Base-by-base conservation (phyloP, 2,329 filamentous ascomycete species). In the Colletotrichum viniferum region DNA sequence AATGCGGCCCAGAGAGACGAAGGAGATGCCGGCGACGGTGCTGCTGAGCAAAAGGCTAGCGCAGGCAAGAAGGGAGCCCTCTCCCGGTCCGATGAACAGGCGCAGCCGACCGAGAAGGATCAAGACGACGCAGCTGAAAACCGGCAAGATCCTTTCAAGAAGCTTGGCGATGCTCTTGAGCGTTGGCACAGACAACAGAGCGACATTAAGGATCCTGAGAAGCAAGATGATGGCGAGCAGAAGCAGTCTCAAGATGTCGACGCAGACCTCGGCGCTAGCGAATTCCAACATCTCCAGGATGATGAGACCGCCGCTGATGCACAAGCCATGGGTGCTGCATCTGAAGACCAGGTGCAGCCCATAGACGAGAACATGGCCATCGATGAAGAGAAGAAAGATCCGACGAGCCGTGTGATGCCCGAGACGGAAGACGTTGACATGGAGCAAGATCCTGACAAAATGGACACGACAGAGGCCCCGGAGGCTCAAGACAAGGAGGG, bases 231-330 rank as follows among this genome's bases (percentile, higher is more conserved):
- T 62, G 86, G 89, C 14, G 84, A 89, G 24, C 87, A 90, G 36
- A 85, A 91, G 78, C 86, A 85, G 48, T 84, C 89, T 56, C 83
- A 87, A 58, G 84, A 86, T 78, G 86, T 82, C 79, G 91, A 94
- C 75, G 88, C 92, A n/a, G 93, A 97, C 77, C 94, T 95, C 88
- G 89, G 91, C 12, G 90, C 93, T 81, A 91, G 91, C n/a, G 96
- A 98, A 81, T 98, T 98, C 81, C 96, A 98, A 85, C 97, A 99
- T 84, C 88, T 98, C 5, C 93, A 94, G 76, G 92, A 98, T 78
- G 95, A 98, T 76, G 91, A 97, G 34, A 91, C 93, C 32, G 90
- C 93, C 69, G 91, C 94, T n/a, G 96, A 98, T 72, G 93, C 95
- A 2, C 97, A 99, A 85, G 97, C 97, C 16, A 90, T 99, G 81